A percentile compares a stretch with the other conserved stretches of the same genome.
phyloP scores from a whole-genome alignment of 2,329 filamentous ascomycete species.

The Knufia petricola region DNA sequence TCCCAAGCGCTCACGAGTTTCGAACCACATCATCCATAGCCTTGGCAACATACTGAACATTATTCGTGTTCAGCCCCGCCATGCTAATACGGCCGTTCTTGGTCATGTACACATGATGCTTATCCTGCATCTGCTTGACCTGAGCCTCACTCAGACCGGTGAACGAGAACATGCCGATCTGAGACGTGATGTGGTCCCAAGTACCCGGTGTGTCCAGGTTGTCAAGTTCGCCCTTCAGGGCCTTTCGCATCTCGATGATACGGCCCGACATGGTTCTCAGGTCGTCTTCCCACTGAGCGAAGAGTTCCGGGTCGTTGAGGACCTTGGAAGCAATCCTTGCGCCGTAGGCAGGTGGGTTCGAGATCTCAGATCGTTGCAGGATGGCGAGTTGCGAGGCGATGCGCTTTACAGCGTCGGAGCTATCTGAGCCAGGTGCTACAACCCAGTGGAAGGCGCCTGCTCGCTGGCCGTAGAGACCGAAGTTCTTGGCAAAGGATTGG shows the following conservation, averaged over 20 bases:
- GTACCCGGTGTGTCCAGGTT: slow-evolving; percentile 73
- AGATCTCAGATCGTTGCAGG: slow-evolving; percentile 93
- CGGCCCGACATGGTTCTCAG: slow-evolving; percentile 88
- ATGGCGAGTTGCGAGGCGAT: slow-evolving; percentile 85
- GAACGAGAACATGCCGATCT: slow-evolving; percentile 97
- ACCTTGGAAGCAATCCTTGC: slow-evolving; percentile 78
- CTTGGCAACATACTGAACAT: slow-evolving; percentile 86
- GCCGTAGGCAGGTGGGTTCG: slow-evolving; percentile 89
- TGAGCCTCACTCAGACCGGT: slow-evolving; percentile 43
- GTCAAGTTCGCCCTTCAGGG: slow-evolving; percentile 70
- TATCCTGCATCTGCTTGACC: slow-evolving; percentile 37
- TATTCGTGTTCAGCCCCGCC: slow-evolving; percentile 89
- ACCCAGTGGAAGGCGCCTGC: slow-evolving; percentile 95
- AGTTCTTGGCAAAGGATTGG: slow-evolving; percentile 55
- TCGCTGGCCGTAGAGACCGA: slow-evolving; percentile 89
- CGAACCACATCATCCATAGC: slow-evolving; percentile 74
- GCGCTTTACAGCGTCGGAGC: slow-evolving; percentile 48
- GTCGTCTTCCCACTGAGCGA: slow-evolving; percentile 86
- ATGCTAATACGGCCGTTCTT: slow-evolving; percentile 98
- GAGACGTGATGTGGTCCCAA: slow-evolving; percentile 96
- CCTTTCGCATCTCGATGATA: slow-evolving; percentile 83
- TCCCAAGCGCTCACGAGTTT: slow-evolving; percentile 9
- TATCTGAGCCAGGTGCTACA: slow-evolving; percentile 60
- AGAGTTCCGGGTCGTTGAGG: slow-evolving; percentile 72
- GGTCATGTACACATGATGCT: slow-evolving; percentile 52